A percentile compares a stretch with the other conserved stretches of the same genome.
phyloP scores from a whole-genome alignment of 2,329 filamentous ascomycete genomes.

The Juglanconis oblonga region DNA sequence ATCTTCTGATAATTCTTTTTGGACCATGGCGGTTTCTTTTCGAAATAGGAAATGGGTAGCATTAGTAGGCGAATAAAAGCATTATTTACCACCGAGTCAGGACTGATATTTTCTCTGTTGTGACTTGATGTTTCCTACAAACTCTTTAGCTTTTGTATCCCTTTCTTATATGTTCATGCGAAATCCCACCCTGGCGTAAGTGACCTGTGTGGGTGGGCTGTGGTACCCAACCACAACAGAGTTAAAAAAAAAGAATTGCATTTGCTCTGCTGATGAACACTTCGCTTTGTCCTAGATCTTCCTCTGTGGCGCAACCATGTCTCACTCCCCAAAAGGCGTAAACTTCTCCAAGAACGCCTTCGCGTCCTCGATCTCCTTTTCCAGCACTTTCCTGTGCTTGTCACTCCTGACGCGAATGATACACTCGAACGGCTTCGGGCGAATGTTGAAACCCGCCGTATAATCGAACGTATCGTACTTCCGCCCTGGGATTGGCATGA shows the following conservation, averaged over 20 bases:
- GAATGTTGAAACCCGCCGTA: conserved; percentile 23
- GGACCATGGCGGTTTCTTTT: neutral
- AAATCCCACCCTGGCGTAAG: too few species aligned
- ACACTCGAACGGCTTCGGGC: conserved; percentile 22
- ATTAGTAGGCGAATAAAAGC: neutral
- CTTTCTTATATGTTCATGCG: too few species aligned
- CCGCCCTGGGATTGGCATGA: conserved; percentile 19
- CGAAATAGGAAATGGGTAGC: neutral
- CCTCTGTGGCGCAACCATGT: neutral
- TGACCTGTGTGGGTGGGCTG: too few species aligned
- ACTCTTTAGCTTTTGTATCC: too few species aligned
- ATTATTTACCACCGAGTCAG: neutral
- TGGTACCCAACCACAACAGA: too few species aligned
- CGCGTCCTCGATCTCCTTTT: conserved; percentile 16
- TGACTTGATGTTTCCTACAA: too few species aligned
- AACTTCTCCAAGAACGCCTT: conserved; percentile 20
- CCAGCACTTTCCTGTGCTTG: conserved; percentile 17
- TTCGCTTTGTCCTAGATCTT: neutral
- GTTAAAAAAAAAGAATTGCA: too few species aligned
- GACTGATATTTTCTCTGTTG: too few species aligned
- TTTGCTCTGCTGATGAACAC: too few species aligned
- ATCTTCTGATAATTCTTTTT: neutral
- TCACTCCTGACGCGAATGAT: conserved; percentile 19
- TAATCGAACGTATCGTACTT: conserved; percentile 22
- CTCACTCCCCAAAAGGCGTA: conserved; percentile 19